Evolutionary conservation across 2,329 filamentous ascomycete species (phyloP).

Genomic region (Plenodomus tracheiphilus): DNA sequence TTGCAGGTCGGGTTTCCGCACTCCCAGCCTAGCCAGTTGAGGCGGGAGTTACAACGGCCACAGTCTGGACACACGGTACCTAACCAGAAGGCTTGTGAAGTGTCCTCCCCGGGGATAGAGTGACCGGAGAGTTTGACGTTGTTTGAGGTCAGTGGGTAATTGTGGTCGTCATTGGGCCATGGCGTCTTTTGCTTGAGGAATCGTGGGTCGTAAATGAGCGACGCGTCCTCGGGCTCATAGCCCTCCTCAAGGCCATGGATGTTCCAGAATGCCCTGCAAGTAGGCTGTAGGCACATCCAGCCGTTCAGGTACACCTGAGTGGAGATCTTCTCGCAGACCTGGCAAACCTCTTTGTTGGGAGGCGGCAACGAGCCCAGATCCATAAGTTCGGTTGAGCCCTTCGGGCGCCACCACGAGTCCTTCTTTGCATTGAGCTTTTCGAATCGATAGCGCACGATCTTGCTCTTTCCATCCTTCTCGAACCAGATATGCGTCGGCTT

Average conservation of each 20-base stretch:
- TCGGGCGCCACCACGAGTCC: conserved; percentile 63
- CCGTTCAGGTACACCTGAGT: conserved; percentile 50
- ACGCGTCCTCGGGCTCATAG: conserved; percentile 33
- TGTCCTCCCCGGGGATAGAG: conserved; percentile 50
- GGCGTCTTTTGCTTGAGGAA: conserved; percentile 61
- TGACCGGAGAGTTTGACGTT: conserved; percentile 35
- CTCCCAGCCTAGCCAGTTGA: conserved; percentile 64
- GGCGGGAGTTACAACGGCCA: conserved; percentile 62
- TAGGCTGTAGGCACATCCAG: conserved; percentile 62
- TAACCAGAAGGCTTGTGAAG: conserved; percentile 57
- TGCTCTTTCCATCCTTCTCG: conserved; percentile 55
- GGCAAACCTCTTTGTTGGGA: conserved; percentile 43
- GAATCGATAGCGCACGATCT: conserved; percentile 64
- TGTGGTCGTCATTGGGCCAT: conserved; percentile 46
- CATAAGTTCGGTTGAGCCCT: conserved; percentile 31
- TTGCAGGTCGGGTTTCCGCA: conserved; percentile 59
- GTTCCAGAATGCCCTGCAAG: conserved; percentile 62
- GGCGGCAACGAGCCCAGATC: conserved; percentile 33
- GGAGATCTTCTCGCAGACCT: conserved; percentile 34
- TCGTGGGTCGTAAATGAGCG: conserved; percentile 56
- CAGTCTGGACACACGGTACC: conserved; percentile 71
- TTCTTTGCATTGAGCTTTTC: conserved; percentile 62
- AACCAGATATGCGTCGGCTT: conserved; percentile 70
- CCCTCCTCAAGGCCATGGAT: conserved; percentile 19
- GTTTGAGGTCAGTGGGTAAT: conserved; percentile 39